Percentiles rank a stretch among this genome's conserved stretches.
Conservation (phyloP, 257 asterid species). For the Jasminum sambac region DNA sequence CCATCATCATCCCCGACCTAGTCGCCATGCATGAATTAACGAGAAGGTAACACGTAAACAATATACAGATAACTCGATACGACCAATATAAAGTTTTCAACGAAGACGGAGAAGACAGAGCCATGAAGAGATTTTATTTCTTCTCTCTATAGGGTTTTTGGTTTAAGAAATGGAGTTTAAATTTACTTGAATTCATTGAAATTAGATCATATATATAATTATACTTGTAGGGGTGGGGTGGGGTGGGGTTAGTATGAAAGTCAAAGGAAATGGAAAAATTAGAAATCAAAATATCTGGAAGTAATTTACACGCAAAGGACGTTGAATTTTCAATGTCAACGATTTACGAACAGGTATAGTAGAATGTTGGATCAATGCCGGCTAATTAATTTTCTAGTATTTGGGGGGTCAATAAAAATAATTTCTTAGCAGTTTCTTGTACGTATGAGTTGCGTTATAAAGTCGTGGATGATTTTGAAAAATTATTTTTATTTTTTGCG, state of each 20-base stretch:
- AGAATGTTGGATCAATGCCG: conserved; percentile 30
- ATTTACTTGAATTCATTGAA: conserved; percentile 17
- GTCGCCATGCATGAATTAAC: conserved; percentile 23
- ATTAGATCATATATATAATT: conserved; percentile 17
- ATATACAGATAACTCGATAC: not conserved
- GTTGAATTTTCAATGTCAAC: conserved; percentile 44
- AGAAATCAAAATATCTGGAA: not conserved
- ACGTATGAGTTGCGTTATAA: conserved; percentile 21
- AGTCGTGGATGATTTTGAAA: conserved; percentile 17
- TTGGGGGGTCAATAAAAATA: not conserved
- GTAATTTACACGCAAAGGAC: conserved; percentile 35
- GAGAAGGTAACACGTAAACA: conserved; percentile 14
- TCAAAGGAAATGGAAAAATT: conserved; percentile 26
- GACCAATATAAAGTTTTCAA: conserved; percentile 8
- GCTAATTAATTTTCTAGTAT: conserved; percentile 10
- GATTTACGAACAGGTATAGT: conserved; percentile 16
- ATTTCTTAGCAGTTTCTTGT: conserved; percentile 25
- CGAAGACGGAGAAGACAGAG: conserved; percentile 10
- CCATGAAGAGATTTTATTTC: conserved; percentile 6
- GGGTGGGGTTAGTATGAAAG: not conserved
- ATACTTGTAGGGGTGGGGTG: not conserved
- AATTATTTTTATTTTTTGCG: not conserved
- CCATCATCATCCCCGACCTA: conserved; percentile 32
- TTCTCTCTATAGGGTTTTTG: not conserved
- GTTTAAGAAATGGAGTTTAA: not conserved